These are phyloP conservation scores for Verticillium nubilum DNA, from an alignment of 2,329 filamentous ascomycete species.

Conservation along the genomic window DNA sequence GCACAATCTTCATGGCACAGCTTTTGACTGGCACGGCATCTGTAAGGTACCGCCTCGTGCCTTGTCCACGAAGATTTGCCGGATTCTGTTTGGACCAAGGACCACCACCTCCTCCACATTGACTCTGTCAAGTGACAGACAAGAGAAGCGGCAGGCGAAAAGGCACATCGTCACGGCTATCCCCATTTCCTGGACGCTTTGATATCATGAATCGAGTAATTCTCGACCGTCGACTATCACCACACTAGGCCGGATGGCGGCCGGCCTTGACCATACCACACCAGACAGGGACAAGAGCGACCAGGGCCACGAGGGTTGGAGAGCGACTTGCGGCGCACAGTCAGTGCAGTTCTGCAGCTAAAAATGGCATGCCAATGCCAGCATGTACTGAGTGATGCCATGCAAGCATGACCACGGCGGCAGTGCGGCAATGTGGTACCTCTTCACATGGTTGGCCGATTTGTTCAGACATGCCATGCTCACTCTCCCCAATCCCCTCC, in stretches of 20 bases:
- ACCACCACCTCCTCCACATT: neutral
- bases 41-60: neutral
- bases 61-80: neutral
- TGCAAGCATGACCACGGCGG: neutral
- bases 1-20: neutral
- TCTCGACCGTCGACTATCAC: neutral
- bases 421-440: neutral
- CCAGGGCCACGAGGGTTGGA: neutral
- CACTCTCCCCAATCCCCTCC: constrained; percentile 11
- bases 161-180: neutral
- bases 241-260: neutral
- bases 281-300: neutral
- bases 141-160: neutral
- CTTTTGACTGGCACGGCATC: neutral
- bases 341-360: neutral
- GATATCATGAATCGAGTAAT: neutral
- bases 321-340: neutral
- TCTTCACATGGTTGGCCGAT: neutral
- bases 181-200: neutral
- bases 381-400: neutral
- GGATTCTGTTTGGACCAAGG: neutral
- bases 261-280: neutral
- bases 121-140: constrained; percentile 2
- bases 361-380: neutral
- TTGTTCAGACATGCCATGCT: constrained; percentile 4